Evolutionary conservation across 2,329 filamentous ascomycete species (phyloP).

Genomic region (Sclerotinia glacialis): DNA sequence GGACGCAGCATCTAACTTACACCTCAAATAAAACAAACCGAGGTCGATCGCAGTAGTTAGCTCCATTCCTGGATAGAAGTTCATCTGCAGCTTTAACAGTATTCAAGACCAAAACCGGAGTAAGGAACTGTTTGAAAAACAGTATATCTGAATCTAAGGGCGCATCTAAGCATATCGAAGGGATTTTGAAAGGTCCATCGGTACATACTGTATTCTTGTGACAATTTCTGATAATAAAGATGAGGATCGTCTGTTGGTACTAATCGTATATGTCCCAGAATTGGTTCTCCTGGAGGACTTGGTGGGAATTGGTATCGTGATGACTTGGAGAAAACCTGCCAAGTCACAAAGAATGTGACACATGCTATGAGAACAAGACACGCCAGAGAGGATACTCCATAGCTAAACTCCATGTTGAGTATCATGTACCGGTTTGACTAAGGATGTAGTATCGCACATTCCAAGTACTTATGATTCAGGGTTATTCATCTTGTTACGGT

Average conservation of each 20-base stretch:
- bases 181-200: neutral
- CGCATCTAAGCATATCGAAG: neutral
- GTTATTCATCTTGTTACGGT: neutral
- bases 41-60: slow-evolving; percentile 47
- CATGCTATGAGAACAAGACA: neutral
- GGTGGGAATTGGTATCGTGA: slow-evolving; percentile 30
- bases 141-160: slow-evolving; percentile 29
- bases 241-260: slow-evolving; percentile 31
- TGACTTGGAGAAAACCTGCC: slow-evolving; percentile 6
- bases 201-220: slow-evolving; percentile 31
- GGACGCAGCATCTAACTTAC: slow-evolving; percentile 14
- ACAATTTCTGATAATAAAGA: slow-evolving; percentile 31
- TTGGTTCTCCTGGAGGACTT: slow-evolving; percentile 31
- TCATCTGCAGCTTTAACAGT: slow-evolving; percentile 45
- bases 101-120: slow-evolving; percentile 46
- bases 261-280: slow-evolving; percentile 33
- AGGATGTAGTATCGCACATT: neutral
- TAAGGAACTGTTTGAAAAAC: slow-evolving; percentile 32
- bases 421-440: neutral
- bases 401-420: neutral
- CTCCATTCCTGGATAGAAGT: slow-evolving; percentile 47
- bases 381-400: neutral
- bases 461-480: neutral
- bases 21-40: slow-evolving; percentile 42
- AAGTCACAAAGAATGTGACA: neutral